Conservation (phyloP, 2,329 filamentous ascomycete genomes). For the Teratosphaeriaceae sp. region DNA sequence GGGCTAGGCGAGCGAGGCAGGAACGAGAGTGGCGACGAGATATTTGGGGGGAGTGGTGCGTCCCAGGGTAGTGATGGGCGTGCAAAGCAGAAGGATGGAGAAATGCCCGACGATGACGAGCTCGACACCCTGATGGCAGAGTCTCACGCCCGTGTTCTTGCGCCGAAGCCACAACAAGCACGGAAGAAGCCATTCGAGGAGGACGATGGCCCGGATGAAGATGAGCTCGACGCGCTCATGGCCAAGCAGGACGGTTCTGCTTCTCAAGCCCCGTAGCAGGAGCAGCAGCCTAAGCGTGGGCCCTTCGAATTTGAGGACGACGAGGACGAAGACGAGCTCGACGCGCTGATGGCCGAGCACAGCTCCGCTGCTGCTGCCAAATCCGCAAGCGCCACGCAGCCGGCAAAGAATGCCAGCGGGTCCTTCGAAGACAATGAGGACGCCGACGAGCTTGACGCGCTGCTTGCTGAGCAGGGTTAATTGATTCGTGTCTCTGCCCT, state of each 20-base stretch:
- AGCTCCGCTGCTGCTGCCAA: neutral
- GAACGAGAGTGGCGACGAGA: conserved; percentile 1
- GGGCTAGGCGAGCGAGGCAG: neutral
- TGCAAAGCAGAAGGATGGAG: conserved; percentile 1
- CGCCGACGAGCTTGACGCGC: neutral
- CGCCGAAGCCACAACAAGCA: neutral
- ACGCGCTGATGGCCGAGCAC: neutral
- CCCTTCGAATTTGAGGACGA: neutral
- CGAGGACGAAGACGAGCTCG: neutral
- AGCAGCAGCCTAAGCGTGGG: neutral
- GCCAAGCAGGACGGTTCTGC: too few species aligned
- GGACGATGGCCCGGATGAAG: conserved; percentile 16
- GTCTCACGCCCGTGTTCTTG: neutral
- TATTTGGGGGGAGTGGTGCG: conserved; percentile 1
- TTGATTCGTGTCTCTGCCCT: too few species aligned
- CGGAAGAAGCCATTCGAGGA: conserved; percentile 8
- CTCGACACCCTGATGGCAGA: conserved; percentile 13
- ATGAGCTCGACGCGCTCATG: conserved; percentile 22
- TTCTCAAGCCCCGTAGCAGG: too few species aligned
- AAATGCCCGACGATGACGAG: conserved; percentile 14
- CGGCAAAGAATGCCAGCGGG: neutral
- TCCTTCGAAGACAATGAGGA: neutral
- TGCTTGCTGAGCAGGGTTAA: neutral
- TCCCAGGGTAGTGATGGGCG: neutral
- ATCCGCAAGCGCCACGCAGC: neutral